These are phyloP conservation scores for Cetradonia linearis DNA, from an alignment of 495 filamentous ascomycete species.

Conservation along the genomic window DNA sequence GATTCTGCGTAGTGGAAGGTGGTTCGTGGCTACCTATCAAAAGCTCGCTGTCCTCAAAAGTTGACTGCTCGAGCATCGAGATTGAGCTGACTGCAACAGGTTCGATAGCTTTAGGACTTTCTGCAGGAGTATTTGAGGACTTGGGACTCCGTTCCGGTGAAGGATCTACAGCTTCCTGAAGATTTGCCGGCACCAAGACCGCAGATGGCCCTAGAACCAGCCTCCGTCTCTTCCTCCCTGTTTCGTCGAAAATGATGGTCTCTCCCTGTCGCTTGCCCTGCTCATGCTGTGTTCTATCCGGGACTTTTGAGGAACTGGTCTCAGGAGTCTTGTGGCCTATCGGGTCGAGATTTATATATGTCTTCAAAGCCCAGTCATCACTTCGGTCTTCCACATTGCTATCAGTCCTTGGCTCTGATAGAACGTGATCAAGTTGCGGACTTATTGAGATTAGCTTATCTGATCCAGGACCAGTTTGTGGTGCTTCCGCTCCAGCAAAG, in stretches of 20 bases:
- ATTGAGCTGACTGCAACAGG: not conserved
- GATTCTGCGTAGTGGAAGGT: not conserved
- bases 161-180: not conserved
- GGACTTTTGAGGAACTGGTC: not conserved
- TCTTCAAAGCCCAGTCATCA: not conserved
- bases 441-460: not conserved
- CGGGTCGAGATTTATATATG: not conserved
- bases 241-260: conserved; percentile 29
- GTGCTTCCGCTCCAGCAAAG: no score
- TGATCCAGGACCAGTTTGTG: not conserved
- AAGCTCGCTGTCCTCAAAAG: not conserved
- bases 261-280: conserved; percentile 17
- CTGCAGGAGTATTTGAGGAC: not conserved
- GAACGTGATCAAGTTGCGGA: not conserved
- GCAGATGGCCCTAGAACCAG: conserved; percentile 21
- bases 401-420: not conserved
- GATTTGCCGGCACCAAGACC: not conserved
- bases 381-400: not conserved
- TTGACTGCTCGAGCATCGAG: not conserved
- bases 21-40: not conserved
- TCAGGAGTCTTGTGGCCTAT: not conserved
- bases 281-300: not conserved
- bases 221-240: conserved; percentile 34
- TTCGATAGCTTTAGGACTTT: not conserved
- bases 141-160: not conserved